Evolutionary conservation across 2,329 filamentous ascomycete genomes (phyloP).

Genomic region (Apiospora pterosperma): DNA sequence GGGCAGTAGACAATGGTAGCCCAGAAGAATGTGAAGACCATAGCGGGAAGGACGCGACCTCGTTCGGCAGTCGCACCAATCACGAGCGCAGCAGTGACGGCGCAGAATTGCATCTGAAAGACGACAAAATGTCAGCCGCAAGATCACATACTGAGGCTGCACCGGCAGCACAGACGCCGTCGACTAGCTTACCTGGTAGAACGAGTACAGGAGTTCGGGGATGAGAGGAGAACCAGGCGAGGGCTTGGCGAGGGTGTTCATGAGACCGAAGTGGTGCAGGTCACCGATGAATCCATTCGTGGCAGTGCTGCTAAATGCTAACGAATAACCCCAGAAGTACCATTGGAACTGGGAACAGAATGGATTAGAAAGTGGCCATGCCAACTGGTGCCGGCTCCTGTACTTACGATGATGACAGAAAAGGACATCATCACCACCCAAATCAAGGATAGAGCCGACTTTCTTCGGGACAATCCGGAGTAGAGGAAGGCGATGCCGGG

Average conservation of each 20-base stretch:
- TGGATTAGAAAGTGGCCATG: not conserved
- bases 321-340: constrained; percentile 99
- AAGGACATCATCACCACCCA: constrained; percentile 96
- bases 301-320: constrained; percentile 80
- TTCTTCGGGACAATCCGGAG: constrained; percentile 93
- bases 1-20: constrained; percentile 97
- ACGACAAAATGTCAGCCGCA: not conserved
- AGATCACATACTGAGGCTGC: not conserved
- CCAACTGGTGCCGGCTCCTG: not conserved
- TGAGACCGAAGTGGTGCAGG: constrained; percentile 82
- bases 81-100: constrained; percentile 85
- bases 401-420: constrained; percentile 65
- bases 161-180: not conserved
- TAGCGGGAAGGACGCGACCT: constrained; percentile 84
- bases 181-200: constrained; percentile 73
- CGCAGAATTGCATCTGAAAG: constrained; percentile 92
- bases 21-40: constrained; percentile 97
- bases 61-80: constrained; percentile 92
- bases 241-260: constrained; percentile 77
- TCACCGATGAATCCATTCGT: constrained; percentile 92
- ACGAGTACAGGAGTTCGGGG: constrained; percentile 86
- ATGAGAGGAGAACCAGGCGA: constrained; percentile 86
- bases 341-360: constrained; percentile 73
- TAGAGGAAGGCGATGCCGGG: constrained; percentile 97
- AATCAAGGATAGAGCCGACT: constrained; percentile 94